Evolutionary conservation across 805 yeast genomes (phyloP).

Genomic region (Kregervanrija fluxuum): DNA sequence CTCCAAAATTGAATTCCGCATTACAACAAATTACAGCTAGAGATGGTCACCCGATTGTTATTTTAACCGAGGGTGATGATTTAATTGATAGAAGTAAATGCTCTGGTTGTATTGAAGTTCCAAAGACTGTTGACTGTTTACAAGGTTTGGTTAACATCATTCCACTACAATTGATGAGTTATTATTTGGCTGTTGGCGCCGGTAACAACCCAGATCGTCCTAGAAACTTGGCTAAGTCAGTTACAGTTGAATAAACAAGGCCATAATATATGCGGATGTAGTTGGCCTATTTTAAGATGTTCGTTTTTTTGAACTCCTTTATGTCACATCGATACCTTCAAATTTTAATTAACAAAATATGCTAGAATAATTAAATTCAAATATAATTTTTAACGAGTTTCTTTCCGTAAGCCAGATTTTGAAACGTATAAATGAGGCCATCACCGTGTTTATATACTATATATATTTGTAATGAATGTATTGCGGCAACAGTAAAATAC

Average conservation of each 20-base stretch:
- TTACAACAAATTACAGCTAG: slow-evolving; percentile 96
- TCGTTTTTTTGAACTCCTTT: no score
- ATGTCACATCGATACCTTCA: no score
- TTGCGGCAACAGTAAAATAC: no score
- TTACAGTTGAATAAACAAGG: slow-evolving; percentile 73
- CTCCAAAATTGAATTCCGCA: slow-evolving; percentile 93
- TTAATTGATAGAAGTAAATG: slow-evolving; percentile 49
- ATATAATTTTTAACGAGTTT: no score
- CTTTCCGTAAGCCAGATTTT: no score
- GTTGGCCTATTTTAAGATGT: no score
- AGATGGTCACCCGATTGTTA: slow-evolving; percentile 92
- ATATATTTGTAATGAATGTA: no score
- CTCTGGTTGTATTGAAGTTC: slow-evolving; percentile 77
- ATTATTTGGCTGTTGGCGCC: slow-evolving; percentile 92
- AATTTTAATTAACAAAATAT: no score
- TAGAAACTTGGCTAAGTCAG: slow-evolving; percentile 95
- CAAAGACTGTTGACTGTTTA: slow-evolving; percentile 92
- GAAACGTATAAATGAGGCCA: no score
- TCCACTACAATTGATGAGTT: slow-evolving; percentile 92
- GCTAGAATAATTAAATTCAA: no score
- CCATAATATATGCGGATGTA: no score
- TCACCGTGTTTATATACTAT: no score
- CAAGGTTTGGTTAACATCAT: slow-evolving; percentile 93
- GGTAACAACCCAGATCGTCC: slow-evolving; percentile 99
- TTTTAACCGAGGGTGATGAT: slow-evolving; percentile 77